Conservation (phyloP, 768 basidiomycete genomes). For the Lactifluus rugatus region DNA sequence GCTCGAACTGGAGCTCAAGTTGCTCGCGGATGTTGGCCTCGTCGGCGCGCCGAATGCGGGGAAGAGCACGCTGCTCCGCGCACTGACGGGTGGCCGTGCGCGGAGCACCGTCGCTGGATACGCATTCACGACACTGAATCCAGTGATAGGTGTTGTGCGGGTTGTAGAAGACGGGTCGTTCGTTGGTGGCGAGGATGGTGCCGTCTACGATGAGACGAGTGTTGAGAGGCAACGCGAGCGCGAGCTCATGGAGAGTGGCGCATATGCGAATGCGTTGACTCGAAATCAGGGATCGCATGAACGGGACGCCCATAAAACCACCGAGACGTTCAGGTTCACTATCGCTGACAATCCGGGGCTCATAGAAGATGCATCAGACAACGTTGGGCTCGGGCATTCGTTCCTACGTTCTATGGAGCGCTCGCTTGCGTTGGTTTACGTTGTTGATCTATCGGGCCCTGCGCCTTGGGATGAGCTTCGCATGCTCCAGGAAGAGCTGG, state of each 20-base stretch:
- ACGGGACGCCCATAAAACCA: conserved; percentile 20
- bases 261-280: conserved; percentile 40
- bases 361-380: conserved; percentile 72
- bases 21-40: conserved; percentile 89
- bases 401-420: conserved; percentile 92
- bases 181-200: conserved; percentile 45
- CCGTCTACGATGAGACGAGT: conserved; percentile 58
- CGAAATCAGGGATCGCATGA: conserved; percentile 33
- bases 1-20: conserved; percentile 85
- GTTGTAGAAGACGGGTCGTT: conserved; percentile 72
- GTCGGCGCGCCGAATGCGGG: conserved; percentile 96
- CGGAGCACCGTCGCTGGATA: conserved; percentile 60
- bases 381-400: conserved; percentile 87
- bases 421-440: conserved; percentile 81
- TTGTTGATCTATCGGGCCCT: conserved; percentile 74
- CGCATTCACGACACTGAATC: conserved; percentile 93
- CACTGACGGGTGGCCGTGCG: conserved; percentile 77
- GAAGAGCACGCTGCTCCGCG: conserved; percentile 84
- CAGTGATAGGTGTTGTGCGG: conserved; percentile 84
- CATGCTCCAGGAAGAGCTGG: conserved; percentile 71
- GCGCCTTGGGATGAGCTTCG: conserved; percentile 71
- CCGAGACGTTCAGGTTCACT: conserved; percentile 81
- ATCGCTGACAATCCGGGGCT: conserved; percentile 97
- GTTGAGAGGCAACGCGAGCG: conserved; percentile 41
- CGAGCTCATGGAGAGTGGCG: conserved; percentile 41